A percentile compares a stretch with the other conserved stretches of the same genome.
phyloP scores from a whole-genome alignment of 2,329 filamentous ascomycete species.

The Neopestalotiopsis clavispora region DNA sequence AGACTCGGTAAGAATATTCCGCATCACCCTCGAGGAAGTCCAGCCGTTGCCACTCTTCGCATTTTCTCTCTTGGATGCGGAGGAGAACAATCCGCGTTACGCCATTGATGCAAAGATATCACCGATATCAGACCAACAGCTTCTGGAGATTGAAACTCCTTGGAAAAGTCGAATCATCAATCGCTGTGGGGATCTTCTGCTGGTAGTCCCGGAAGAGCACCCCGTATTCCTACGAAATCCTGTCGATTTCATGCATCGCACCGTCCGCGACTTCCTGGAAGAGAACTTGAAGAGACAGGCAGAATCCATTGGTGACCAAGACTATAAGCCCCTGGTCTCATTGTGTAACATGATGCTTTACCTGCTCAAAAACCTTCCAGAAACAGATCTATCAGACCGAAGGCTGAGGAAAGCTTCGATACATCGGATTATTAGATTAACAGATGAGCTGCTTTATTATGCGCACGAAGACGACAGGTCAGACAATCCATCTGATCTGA shows the following conservation, averaged over 20 bases:
- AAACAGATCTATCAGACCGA: background rate
- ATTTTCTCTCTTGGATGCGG: background rate
- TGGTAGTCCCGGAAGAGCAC: background rate
- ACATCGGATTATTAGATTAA: background rate
- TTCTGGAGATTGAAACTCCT: background rate
- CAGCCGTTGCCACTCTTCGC: background rate
- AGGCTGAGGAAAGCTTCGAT: background rate
- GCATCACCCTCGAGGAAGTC: background rate
- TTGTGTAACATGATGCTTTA: background rate
- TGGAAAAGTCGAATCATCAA: background rate
- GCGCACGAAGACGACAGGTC: background rate
- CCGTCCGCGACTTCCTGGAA: background rate
- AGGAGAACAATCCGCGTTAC: background rate
- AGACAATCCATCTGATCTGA: background rate
- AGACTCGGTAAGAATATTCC: background rate
- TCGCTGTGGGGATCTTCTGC: background rate
- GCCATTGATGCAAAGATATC: background rate
- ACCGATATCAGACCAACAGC: background rate
- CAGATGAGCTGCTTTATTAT: background rate
- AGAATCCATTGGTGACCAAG: background rate
- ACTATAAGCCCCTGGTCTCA: background rate
- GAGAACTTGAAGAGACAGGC: background rate
- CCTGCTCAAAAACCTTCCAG: background rate
- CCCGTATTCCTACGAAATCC: background rate
- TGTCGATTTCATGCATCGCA: background rate